Conservation (phyloP, 2,329 filamentous ascomycete species). For the Pseudogymnoascus sp. region DNA sequence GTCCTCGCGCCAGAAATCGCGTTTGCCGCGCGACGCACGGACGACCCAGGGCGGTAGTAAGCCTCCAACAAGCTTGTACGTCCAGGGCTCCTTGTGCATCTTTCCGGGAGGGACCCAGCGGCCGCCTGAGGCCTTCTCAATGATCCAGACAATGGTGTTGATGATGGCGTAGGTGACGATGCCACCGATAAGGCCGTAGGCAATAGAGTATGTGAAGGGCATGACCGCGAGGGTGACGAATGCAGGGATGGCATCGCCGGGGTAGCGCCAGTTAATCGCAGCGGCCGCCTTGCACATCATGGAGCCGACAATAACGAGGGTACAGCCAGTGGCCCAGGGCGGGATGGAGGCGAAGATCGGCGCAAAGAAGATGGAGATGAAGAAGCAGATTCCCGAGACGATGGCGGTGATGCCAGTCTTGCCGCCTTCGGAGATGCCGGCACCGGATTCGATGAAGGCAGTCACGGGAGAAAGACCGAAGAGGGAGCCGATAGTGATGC, state of each 20-base stretch:
- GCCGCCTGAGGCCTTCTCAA: slow-evolving; percentile 59
- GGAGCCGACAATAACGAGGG: slow-evolving; percentile 78
- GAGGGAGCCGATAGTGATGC: slow-evolving; percentile 71
- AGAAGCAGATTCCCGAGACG: slow-evolving; percentile 71
- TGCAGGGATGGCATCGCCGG: slow-evolving; percentile 75
- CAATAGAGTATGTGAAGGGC: slow-evolving; percentile 86
- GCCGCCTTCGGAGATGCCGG: slow-evolving; percentile 80
- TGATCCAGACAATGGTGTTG: slow-evolving; percentile 61
- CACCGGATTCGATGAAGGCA: slow-evolving; percentile 82
- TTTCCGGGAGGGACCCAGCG: slow-evolving; percentile 68
- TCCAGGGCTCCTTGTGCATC: slow-evolving; percentile 71
- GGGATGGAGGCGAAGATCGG: slow-evolving; percentile 87
- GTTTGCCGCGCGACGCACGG: slow-evolving; percentile 57
- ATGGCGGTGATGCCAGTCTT: slow-evolving; percentile 79
- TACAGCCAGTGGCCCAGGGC: slow-evolving; percentile 81
- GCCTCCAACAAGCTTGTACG: slow-evolving; percentile 66
- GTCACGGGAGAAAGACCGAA: slow-evolving; percentile 75
- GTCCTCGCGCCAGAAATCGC: slow-evolving; percentile 58
- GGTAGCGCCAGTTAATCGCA: slow-evolving; percentile 84
- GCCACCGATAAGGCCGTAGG: slow-evolving; percentile 72
- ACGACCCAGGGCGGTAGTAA: slow-evolving; percentile 66
- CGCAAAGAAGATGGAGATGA: slow-evolving; percentile 81
- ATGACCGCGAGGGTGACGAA: slow-evolving; percentile 78
- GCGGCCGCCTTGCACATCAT: slow-evolving; percentile 74
- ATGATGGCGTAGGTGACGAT: slow-evolving; percentile 69